Evolutionary conservation across 164 flowering plant genomes (phyloP).

Genomic region (Litsea cubeba): DNA sequence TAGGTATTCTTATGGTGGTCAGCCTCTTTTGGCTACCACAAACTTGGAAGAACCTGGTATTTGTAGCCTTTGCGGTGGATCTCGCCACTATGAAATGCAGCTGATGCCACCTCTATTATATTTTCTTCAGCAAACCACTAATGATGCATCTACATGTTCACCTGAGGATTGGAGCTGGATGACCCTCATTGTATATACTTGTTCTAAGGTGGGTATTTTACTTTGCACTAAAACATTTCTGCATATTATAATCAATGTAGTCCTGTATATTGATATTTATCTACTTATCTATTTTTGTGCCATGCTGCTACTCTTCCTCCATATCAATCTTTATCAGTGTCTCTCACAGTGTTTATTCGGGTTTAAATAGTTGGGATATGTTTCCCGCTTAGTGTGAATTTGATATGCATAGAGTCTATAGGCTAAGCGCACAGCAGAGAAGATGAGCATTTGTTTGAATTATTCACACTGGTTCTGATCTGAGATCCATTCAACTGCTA

Average conservation of each 20-base stretch:
- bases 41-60: conserved; percentile 35
- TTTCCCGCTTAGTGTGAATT: too few species aligned
- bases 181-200: conserved; percentile 74
- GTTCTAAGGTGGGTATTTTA: conserved; percentile 53
- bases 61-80: conserved; percentile 65
- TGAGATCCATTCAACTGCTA: background rate
- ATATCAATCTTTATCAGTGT: too few species aligned
- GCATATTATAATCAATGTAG: background rate
- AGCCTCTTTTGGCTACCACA: conserved; percentile 57
- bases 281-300: background rate
- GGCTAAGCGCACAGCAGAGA: too few species aligned
- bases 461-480: background rate
- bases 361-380: too few species aligned
- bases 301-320: background rate
- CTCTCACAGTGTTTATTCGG: too few species aligned
- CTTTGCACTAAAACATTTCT: background rate
- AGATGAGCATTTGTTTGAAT: background rate
- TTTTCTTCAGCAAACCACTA: conserved; percentile 62
- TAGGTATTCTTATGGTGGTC: conserved; percentile 77
- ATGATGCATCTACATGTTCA: conserved; percentile 24
- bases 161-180: conserved; percentile 79
- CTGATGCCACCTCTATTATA: conserved; percentile 80
- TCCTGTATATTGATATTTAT: background rate
- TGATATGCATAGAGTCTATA: too few species aligned
- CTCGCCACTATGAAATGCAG: conserved; percentile 81